Evolutionary conservation across 192 early-diverging fungal genomes (phyloP).

Genomic region (Podila verticillata): DNA sequence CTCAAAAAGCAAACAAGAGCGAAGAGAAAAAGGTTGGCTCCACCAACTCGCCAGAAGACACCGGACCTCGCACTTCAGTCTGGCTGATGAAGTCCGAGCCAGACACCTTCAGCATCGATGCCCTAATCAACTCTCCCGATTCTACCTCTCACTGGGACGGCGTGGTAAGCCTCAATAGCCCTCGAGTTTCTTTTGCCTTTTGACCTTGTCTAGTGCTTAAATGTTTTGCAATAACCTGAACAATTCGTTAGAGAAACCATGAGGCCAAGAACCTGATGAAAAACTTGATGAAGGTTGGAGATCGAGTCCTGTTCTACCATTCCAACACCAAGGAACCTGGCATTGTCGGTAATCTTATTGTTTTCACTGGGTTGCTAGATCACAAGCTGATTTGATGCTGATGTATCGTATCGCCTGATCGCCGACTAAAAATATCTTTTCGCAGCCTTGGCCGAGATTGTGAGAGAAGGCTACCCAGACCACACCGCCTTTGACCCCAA

Average conservation of each 20-base stretch:
- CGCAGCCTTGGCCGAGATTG: slow-evolving; percentile 53
- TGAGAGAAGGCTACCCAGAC: slow-evolving; percentile 77
- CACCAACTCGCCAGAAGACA: background rate
- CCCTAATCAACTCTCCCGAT: slow-evolving; percentile 55
- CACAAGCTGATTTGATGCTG: no score
- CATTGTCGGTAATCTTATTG: slow-evolving; percentile 77
- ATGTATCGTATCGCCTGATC: no score
- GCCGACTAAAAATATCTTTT: no score
- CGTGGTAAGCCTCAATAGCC: slow-evolving; percentile 54
- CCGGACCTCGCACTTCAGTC: slow-evolving; percentile 38
- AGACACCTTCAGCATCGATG: slow-evolving; percentile 73
- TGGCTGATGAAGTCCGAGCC: slow-evolving; percentile 92
- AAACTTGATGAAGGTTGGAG: slow-evolving; percentile 77
- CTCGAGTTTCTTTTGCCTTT: background rate
- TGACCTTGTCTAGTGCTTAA: no score
- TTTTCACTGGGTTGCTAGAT: no score
- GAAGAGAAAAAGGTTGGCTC: background rate
- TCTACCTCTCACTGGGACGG: slow-evolving; percentile 80
- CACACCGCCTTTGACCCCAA: slow-evolving; percentile 75
- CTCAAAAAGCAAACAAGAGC: background rate
- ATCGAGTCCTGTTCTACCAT: slow-evolving; percentile 83
- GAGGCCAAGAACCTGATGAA: slow-evolving; percentile 87
- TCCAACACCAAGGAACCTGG: slow-evolving; percentile 88
- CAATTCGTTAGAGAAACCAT: slow-evolving; percentile 66
- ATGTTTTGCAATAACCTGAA: background rate